phyloP scores from a whole-genome alignment of 768 basidiomycete genomes.

The Lanmaoa pseudosensibilis region DNA sequence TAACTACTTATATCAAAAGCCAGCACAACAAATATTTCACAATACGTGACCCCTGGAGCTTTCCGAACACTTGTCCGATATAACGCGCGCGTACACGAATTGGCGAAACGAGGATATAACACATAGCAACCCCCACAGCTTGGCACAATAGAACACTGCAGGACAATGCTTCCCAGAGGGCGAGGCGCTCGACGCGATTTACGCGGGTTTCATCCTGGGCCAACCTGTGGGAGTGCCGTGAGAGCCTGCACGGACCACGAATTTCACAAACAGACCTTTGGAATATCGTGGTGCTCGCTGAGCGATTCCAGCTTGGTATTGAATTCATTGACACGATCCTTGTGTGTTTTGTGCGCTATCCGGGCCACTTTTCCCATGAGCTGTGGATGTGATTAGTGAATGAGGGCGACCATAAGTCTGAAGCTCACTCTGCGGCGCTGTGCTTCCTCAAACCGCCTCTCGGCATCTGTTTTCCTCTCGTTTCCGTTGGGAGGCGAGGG shows the following conservation, averaged over 20 bases:
- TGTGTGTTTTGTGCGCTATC: constrained; percentile 83
- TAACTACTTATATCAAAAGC: constrained; percentile 40
- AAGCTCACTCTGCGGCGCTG: constrained; percentile 72
- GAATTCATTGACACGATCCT: constrained; percentile 90
- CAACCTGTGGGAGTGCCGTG: constrained; percentile 55
- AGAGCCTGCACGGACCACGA: constrained; percentile 32
- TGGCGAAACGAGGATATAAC: constrained; percentile 12
- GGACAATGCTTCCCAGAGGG: constrained; percentile 3
- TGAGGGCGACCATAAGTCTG: neutral
- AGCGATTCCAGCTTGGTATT: constrained; percentile 83
- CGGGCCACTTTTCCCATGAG: constrained; percentile 72
- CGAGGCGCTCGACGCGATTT: constrained; percentile 31
- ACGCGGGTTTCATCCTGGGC: constrained; percentile 68
- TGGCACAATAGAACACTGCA: constrained; percentile 12
- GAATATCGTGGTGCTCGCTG: constrained; percentile 94
- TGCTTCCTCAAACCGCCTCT: constrained; percentile 85
- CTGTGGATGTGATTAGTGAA: constrained; percentile 39
- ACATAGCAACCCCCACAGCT: constrained; percentile 21
- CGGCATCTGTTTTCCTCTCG: constrained; percentile 79
- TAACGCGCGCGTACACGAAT: constrained; percentile 24
- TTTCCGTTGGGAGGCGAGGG: constrained; percentile 51
- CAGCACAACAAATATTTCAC: constrained; percentile 36
- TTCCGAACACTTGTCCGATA: constrained; percentile 21
- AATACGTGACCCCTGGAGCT: constrained; percentile 31
- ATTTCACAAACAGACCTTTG: constrained; percentile 58